Evolutionary conservation across 2,329 filamentous ascomycete species (phyloP), one percentile per base, ranked within the genome.

Genomic region (Fusarium armeniacum): DNA sequence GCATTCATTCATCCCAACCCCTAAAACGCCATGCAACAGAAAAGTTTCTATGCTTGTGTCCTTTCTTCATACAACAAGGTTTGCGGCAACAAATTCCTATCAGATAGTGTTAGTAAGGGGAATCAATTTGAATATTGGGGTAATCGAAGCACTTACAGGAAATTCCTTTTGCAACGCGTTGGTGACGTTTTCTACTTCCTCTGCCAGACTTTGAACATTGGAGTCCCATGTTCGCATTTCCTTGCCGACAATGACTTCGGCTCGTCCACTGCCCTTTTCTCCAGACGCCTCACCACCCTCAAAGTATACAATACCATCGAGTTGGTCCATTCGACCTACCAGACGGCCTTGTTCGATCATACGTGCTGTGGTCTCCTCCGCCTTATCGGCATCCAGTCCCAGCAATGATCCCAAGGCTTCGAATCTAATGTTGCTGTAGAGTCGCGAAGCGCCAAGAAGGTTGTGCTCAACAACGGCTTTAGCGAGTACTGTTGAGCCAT

Each of bases 391-490:
- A 62, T 93, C 89, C 6, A 98, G 85, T 0, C 93, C 94, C 16
- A 99, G 83, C 38, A 98, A 85, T 40, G 85, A 82, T 1, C 91
- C 96, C 1, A 99, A 85, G 28, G 90, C 90, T 60, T 92, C 90
- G 71, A 93, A 90, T 6, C 85, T 85, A 66, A 95, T 94, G 77
- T 95, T 95, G 74, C 84, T 88, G 79, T 94, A 96, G 18, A 96
- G 82, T 49, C 89, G 87, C 46, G 93, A 97, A 3, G 91, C 93
- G 22, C 91, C 94, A 24, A 98, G 89, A 18, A 99, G 85, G 78
- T 99, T 99, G 82, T 99, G 96, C 82, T 99, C 96, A 20, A 98
- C 90, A 12, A 99, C 93, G 9, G 96, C 96, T 79, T 93, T 95
- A 75, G 93, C 93, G 36, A 99, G 87, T 6, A 98, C 96, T 0